These are phyloP conservation scores for Entelexis sorbosivorans DNA, from an alignment of 1,139 yeast species.

Conservation along the genomic window DNA sequence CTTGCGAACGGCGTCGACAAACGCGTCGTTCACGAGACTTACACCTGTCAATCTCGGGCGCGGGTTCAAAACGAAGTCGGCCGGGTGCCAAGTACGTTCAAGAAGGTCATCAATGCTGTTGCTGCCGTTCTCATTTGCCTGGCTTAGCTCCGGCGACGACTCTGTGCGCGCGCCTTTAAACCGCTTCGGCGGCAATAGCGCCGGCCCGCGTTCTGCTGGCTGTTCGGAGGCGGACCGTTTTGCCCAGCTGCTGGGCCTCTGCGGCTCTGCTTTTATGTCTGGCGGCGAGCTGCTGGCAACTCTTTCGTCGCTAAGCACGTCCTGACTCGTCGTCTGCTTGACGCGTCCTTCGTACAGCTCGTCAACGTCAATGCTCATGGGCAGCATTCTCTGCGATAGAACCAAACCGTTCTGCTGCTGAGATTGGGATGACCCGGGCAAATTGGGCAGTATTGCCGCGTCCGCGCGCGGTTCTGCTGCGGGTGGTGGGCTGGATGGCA, in stretches of 20 bases:
- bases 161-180: background rate
- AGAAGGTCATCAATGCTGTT: background rate
- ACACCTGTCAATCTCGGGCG: background rate
- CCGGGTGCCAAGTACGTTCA: conserved; percentile 14
- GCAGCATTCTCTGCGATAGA: conserved; percentile 9
- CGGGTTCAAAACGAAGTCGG: conserved; percentile 13
- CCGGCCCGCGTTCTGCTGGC: too few relatives aligned
- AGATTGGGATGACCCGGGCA: background rate
- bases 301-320: background rate
- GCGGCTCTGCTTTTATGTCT: background rate
- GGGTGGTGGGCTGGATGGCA: conserved; percentile 13
- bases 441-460: too few relatives aligned
- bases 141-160: background rate
- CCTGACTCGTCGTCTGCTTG: background rate
- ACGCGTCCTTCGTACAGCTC: conserved; percentile 2
- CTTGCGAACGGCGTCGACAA: background rate
- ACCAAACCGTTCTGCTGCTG: background rate
- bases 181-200: background rate
- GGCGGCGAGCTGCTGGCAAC: background rate
- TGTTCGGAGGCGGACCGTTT: background rate
- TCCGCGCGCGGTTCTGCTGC: too few relatives aligned
- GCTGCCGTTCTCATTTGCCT: background rate
- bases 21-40: background rate
- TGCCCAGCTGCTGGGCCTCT: background rate
- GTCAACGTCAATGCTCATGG: conserved; percentile 13